These are phyloP conservation scores for Cicer yamashitae DNA, from an alignment of 306 rosid genomes.

Conservation along the genomic window DNA sequence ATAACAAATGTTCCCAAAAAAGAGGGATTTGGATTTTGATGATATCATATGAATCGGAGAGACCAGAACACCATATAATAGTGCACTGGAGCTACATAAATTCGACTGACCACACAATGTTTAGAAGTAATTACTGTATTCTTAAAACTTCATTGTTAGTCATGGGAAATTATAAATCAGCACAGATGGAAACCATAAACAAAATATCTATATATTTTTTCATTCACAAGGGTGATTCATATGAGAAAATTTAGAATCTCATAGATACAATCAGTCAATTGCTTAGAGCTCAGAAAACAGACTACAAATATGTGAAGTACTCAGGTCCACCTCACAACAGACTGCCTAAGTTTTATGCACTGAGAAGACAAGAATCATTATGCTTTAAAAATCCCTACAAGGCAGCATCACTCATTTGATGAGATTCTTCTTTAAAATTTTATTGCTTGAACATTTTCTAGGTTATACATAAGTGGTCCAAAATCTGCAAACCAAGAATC, in stretches of 20 bases:
- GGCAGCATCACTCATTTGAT: not conserved
- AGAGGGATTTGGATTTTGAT: not conserved
- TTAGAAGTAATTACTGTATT: not conserved
- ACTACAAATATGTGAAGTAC: slow-evolving; percentile 23
- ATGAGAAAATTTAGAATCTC: slow-evolving; percentile 13
- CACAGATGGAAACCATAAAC: not conserved
- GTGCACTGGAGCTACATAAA: not conserved
- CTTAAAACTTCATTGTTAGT: slow-evolving; percentile 1
- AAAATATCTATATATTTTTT: slow-evolving; percentile 9
- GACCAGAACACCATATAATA: not conserved
- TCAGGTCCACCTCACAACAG: slow-evolving; percentile 10
- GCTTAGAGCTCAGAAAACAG: slow-evolving; percentile 24
- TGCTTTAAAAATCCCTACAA: slow-evolving; percentile 6
- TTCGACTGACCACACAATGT: slow-evolving; percentile 28
- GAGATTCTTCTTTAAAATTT: slow-evolving; percentile 17
- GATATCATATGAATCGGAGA: not conserved
- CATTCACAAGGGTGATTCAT: not conserved
- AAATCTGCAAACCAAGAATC: slow-evolving; percentile 29
- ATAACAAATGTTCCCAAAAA: not conserved
- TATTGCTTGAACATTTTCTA: not conserved
- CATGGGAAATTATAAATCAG: slow-evolving; percentile 12
- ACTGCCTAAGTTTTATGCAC: not conserved
- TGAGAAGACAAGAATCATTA: slow-evolving; percentile 21
- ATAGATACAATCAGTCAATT: not conserved
- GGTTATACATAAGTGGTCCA: slow-evolving; percentile 7